Evolutionary conservation across 768 basidiomycete species (phyloP).

Genomic region (Candolleomyces aberdarensis): DNA sequence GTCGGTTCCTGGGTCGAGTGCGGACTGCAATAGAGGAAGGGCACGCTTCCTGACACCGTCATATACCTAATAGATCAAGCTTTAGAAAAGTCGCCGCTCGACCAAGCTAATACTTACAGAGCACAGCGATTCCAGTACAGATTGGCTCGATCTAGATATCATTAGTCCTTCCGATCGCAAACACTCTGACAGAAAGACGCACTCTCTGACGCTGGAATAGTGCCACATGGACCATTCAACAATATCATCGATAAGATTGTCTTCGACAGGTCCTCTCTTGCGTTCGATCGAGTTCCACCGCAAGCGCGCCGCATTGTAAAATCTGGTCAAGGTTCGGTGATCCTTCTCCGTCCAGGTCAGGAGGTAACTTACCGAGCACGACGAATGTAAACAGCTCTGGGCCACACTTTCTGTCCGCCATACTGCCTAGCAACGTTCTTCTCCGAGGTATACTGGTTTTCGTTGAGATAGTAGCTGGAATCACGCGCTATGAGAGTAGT

Average conservation of each 20-base stretch:
- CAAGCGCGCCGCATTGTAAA: slow-evolving; percentile 64
- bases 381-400: slow-evolving; percentile 65
- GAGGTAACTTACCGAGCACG: slow-evolving; percentile 52
- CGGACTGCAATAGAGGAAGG: slow-evolving; percentile 54
- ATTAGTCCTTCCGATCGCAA: slow-evolving; percentile 17
- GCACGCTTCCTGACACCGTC: slow-evolving; percentile 68
- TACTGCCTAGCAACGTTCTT: slow-evolving; percentile 65
- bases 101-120: slow-evolving; percentile 30
- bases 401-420: slow-evolving; percentile 73
- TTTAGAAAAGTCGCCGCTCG: not conserved
- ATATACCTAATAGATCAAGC: slow-evolving; percentile 41
- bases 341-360: not conserved
- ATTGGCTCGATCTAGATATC: slow-evolving; percentile 41
- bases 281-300: slow-evolving; percentile 76
- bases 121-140: slow-evolving; percentile 48
- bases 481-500: not conserved
- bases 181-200: slow-evolving; percentile 16
- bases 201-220: slow-evolving; percentile 58
- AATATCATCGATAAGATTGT: slow-evolving; percentile 66
- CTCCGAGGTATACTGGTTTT: slow-evolving; percentile 56
- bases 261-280: slow-evolving; percentile 53
- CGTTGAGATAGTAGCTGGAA: slow-evolving; percentile 53
- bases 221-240: slow-evolving; percentile 78
- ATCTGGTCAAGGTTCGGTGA: slow-evolving; percentile 29
- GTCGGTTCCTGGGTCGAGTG: slow-evolving; percentile 66